These are phyloP conservation scores for Pichia sp. DNA, from an alignment of 1,139 yeast genomes.

Conservation along the genomic window DNA sequence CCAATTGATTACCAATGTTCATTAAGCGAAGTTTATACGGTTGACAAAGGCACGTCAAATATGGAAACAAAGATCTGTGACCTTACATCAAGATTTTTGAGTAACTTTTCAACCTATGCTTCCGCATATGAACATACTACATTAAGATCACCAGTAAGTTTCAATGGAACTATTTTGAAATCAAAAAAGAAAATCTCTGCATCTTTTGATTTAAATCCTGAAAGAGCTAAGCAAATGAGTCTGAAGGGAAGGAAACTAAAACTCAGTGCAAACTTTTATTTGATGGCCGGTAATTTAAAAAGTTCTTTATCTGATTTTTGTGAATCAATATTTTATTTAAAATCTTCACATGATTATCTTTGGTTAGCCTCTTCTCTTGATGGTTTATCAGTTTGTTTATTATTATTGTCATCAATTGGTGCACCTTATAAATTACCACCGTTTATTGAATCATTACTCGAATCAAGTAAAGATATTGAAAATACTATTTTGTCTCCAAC, in stretches of 20 bases:
- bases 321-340: conserved; percentile 60
- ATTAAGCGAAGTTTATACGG: conserved; percentile 10
- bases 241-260: conserved; percentile 67
- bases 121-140: conserved; percentile 66
- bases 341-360: conserved; percentile 62
- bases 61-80: conserved; percentile 72
- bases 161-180: conserved; percentile 32
- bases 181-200: conserved; percentile 36
- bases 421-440: conserved; percentile 58
- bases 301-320: conserved; percentile 68
- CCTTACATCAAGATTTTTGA: conserved; percentile 56
- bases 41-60: conserved; percentile 23
- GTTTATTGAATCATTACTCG: conserved; percentile 32
- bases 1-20: conserved; percentile 30
- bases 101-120: conserved; percentile 61
- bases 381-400: conserved; percentile 62
- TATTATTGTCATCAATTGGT: conserved; percentile 54
- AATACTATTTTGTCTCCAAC: conserved; percentile 34
- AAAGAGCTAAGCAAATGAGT: conserved; percentile 29
- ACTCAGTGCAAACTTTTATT: conserved; percentile 65
- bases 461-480: conserved; percentile 16
- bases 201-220: conserved; percentile 31
- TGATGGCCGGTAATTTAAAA: conserved; percentile 70
- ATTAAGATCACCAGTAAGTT: conserved; percentile 64
- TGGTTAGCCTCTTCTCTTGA: conserved; percentile 90